Conservation (phyloP, 1,139 yeast species). For the Hansenula sp. region DNA sequence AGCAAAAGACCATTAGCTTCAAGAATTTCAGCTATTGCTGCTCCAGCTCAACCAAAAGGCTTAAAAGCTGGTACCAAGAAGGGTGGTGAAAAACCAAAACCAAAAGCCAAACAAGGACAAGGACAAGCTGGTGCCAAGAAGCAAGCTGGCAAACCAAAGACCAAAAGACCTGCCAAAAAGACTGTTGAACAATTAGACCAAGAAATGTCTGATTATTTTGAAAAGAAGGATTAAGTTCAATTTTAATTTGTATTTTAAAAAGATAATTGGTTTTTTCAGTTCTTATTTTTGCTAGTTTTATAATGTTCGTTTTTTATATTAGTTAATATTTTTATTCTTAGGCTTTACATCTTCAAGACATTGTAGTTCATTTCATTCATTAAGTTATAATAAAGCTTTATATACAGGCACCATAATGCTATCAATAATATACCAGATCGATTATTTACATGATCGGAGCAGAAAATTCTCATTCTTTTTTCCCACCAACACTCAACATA, state of each 20-base stretch:
- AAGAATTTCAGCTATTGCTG: constrained; percentile 58
- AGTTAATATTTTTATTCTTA: not conserved
- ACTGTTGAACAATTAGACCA: constrained; percentile 88
- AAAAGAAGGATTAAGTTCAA: constrained; percentile 28
- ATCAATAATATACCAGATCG: not conserved
- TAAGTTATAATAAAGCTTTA: not conserved
- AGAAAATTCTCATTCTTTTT: constrained; percentile 17
- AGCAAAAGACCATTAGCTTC: constrained; percentile 70
- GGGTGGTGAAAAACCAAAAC: constrained; percentile 16
- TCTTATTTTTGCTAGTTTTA: not conserved
- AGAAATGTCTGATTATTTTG: constrained; percentile 88
- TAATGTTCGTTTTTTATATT: not conserved
- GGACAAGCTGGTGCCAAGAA: constrained; percentile 23
- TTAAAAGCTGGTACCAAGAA: constrained; percentile 3
- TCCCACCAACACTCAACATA: constrained; percentile 17
- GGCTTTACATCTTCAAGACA: not conserved
- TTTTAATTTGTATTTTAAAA: not conserved
- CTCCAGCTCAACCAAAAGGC: constrained; percentile 15
- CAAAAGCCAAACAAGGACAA: constrained; percentile 18
- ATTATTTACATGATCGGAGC: too few relatives aligned
- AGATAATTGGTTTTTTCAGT: constrained; percentile 1
- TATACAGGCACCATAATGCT: not conserved
- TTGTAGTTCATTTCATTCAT: not conserved
- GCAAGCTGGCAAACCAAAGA: constrained; percentile 33
- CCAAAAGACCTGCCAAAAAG: constrained; percentile 54